Evolutionary conservation across 1,139 yeast genomes (phyloP).

Genomic region (Starmera stellimalicola): DNA sequence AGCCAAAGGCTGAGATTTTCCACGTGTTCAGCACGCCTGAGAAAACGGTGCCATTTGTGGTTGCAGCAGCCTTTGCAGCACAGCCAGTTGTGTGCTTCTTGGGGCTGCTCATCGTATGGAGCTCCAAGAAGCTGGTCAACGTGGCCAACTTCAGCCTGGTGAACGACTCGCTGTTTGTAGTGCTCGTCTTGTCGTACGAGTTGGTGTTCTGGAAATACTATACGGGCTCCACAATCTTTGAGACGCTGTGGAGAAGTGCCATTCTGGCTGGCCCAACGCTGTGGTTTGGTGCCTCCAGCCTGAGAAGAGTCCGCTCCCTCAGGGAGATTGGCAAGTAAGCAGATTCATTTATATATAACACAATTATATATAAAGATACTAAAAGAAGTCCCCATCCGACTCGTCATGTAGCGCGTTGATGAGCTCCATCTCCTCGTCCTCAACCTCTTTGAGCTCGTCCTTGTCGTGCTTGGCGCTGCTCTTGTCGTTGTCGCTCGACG

Average conservation of each 20-base stretch:
- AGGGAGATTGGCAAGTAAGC: slow-evolving; percentile 16
- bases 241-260: slow-evolving; percentile 46
- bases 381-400: slow-evolving; percentile 30
- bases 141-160: slow-evolving; percentile 26
- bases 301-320: slow-evolving; percentile 26
- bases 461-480: slow-evolving; percentile 22
- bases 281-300: slow-evolving; percentile 60
- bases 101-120: slow-evolving; percentile 41
- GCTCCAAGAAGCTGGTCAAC: slow-evolving; percentile 33
- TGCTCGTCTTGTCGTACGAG: slow-evolving; percentile 51
- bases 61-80: slow-evolving; percentile 49
- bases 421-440: slow-evolving; percentile 45
- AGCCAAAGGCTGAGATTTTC: slow-evolving; percentile 53
- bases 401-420: slow-evolving; percentile 42
- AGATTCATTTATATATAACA: neutral
- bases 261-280: slow-evolving; percentile 48
- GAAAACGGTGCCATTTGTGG: slow-evolving; percentile 39
- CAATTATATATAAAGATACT: slow-evolving; percentile 1
- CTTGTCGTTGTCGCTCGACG: slow-evolving; percentile 30
- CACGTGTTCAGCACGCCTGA: slow-evolving; percentile 58
- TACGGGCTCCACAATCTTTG: slow-evolving; percentile 61
- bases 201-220: slow-evolving; percentile 57
- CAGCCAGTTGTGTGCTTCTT: slow-evolving; percentile 33
- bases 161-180: slow-evolving; percentile 25
- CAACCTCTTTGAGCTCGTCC: slow-evolving; percentile 35